phyloP scores from a whole-genome alignment of 2,329 filamentous ascomycete genomes.

The Sporothrix curviconia region DNA sequence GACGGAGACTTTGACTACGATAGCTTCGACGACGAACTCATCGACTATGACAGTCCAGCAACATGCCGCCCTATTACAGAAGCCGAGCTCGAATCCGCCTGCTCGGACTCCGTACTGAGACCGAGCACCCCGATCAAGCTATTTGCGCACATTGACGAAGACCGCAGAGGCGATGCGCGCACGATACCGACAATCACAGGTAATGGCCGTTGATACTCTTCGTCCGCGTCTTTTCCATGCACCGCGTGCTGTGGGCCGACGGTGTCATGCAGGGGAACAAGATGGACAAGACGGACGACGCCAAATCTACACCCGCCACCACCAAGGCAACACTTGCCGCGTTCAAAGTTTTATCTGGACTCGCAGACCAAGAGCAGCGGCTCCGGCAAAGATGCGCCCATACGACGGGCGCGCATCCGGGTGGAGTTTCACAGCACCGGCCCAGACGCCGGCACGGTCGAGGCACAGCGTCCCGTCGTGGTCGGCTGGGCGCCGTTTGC shows the following conservation, averaged over 20 bases:
- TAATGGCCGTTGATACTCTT: neutral
- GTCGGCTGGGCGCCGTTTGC: constrained; percentile 14
- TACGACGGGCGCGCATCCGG: constrained; percentile 5
- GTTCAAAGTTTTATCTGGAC: constrained; percentile 6
- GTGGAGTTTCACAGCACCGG: constrained; percentile 9
- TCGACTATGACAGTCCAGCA: neutral
- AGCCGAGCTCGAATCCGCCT: neutral
- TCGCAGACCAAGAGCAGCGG: constrained; percentile 8
- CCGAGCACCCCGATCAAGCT: neutral
- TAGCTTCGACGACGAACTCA: no score
- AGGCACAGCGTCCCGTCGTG: constrained; percentile 3
- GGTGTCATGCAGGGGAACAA: neutral
- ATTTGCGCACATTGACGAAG: neutral
- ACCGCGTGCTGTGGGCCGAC: constrained; percentile 13
- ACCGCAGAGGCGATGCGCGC: neutral
- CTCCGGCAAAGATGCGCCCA: neutral
- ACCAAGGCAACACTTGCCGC: constrained; percentile 9
- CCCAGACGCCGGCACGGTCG: neutral
- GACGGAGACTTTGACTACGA: neutral
- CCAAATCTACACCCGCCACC: neutral
- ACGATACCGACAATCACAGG: neutral
- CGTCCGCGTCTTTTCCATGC: constrained; percentile 8
- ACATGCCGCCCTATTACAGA: neutral
- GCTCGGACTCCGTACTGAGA: neutral
- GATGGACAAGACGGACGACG: neutral